Percentiles rank a stretch among this genome's conserved stretches.
Evolutionary conservation across 768 basidiomycete genomes (phyloP).

Genomic region (Tulasnella sp.): DNA sequence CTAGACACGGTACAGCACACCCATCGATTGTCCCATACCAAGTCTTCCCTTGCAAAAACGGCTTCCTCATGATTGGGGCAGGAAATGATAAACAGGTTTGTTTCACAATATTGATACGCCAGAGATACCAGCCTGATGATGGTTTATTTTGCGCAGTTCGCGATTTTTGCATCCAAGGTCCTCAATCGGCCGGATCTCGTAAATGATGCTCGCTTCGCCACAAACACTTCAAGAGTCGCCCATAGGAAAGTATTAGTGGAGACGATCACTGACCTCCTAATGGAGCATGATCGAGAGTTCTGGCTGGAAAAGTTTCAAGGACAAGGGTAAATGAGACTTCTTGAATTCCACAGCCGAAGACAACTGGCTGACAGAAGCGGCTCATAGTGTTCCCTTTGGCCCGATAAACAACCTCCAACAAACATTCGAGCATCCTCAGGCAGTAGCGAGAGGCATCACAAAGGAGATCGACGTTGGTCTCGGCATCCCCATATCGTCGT

Average conservation of each 20-base stretch:
- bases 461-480: slow-evolving; percentile 59
- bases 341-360: slow-evolving; percentile 11
- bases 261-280: slow-evolving; percentile 53
- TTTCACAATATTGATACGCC: background rate
- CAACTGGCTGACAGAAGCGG: background rate
- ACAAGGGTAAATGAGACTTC: slow-evolving; percentile 45
- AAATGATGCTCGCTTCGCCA: slow-evolving; percentile 51
- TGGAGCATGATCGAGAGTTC: slow-evolving; percentile 45
- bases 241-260: slow-evolving; percentile 59
- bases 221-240: slow-evolving; percentile 63
- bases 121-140: background rate
- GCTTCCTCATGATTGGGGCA: slow-evolving; percentile 87
- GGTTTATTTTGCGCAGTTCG: slow-evolving; percentile 43
- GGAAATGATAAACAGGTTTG: slow-evolving; percentile 77
- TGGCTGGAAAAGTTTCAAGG: slow-evolving; percentile 73
- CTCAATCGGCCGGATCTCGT: slow-evolving; percentile 50
- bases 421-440: slow-evolving; percentile 84
- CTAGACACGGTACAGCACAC: slow-evolving; percentile 83
- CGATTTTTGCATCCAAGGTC: slow-evolving; percentile 49
- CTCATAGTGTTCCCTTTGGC: slow-evolving; percentile 60
- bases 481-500: background rate
- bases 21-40: slow-evolving; percentile 92
- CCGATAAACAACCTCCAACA: slow-evolving; percentile 88
- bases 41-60: slow-evolving; percentile 35
- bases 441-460: slow-evolving; percentile 59